These are phyloP conservation scores for Neolecta irregularis DNA, from an alignment of 1,139 yeast species.

Conservation along the genomic window DNA sequence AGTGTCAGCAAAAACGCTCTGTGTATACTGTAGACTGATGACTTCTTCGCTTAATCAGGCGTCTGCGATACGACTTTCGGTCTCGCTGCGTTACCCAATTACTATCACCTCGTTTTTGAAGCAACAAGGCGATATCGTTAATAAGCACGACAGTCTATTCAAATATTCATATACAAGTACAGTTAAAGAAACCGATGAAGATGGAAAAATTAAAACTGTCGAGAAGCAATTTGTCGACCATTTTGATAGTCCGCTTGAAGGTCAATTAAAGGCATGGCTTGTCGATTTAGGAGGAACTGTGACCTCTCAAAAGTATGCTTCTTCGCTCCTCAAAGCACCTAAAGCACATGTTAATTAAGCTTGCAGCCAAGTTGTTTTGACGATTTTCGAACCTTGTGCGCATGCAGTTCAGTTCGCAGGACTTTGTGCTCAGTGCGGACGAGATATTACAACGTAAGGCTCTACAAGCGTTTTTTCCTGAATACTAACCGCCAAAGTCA, in stretches of 20 bases:
- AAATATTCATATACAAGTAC: conserved; percentile 48
- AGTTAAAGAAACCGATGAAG: conserved; percentile 18
- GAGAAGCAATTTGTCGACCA: conserved; percentile 30
- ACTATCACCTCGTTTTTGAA: conserved; percentile 41
- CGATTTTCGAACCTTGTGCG: conserved; percentile 66
- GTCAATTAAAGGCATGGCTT: conserved; percentile 38
- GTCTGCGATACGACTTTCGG: too few species aligned
- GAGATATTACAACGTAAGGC: conserved; percentile 25
- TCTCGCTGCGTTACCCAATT: conserved; percentile 52
- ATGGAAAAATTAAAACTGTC: conserved; percentile 19
- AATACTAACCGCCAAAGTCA: conserved; percentile 20
- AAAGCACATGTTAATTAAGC: neutral
- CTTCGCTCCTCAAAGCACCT: neutral
- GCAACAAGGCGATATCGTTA: conserved; percentile 32
- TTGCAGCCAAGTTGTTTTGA: conserved; percentile 30
- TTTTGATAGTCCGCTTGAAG: conserved; percentile 74
- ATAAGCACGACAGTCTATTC: conserved; percentile 41
- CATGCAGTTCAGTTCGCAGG: conserved; percentile 97
- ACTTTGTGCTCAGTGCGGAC: conserved; percentile 87
- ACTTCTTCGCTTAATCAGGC: too few species aligned
- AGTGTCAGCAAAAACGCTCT: too few species aligned
- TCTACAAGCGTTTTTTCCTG: neutral
- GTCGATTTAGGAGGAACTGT: conserved; percentile 48
- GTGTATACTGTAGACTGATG: too few species aligned
- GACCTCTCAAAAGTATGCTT: conserved; percentile 10